Conservation (phyloP, 306 rosid genomes). For the Oemleria cerasiformis region DNA sequence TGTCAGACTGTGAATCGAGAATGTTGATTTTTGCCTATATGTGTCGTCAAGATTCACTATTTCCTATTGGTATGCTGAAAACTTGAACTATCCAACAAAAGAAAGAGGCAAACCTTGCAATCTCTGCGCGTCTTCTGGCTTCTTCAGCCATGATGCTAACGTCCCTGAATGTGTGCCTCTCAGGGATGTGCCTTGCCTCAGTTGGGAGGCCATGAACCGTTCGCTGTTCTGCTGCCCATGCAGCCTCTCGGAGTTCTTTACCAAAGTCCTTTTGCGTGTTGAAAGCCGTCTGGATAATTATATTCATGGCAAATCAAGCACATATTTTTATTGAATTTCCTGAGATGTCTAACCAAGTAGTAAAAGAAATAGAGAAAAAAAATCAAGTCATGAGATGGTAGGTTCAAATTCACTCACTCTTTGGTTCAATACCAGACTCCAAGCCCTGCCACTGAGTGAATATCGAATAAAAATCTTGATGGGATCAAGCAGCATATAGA, state of each 20-base stretch:
- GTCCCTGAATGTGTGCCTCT: conserved; percentile 20
- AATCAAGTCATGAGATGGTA: not conserved
- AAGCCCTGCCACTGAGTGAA: conserved; percentile 23
- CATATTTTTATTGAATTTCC: not conserved
- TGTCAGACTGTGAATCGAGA: not conserved
- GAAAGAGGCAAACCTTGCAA: conserved; percentile 16
- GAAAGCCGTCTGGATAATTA: conserved; percentile 14
- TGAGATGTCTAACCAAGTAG: not conserved
- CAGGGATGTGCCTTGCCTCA: conserved; percentile 3
- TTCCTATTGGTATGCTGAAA: not conserved
- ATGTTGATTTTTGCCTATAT: not conserved
- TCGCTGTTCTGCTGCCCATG: conserved; percentile 15
- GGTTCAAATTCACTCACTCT: conserved; percentile 1
- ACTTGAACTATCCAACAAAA: not conserved
- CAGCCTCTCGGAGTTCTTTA: conserved; percentile 14
- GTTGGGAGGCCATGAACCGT: conserved; percentile 22
- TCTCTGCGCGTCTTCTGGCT: conserved; percentile 25
- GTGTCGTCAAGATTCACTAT: not conserved
- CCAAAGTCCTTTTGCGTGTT: conserved; percentile 20
- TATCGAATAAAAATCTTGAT: conserved; percentile 15
- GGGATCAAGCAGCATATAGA: conserved; percentile 15
- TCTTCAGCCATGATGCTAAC: conserved; percentile 28
- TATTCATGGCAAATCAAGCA: not conserved
- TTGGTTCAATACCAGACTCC: conserved; percentile 17
- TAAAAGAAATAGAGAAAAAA: not conserved